phyloP scores from a whole-genome alignment of 2,329 filamentous ascomycete genomes.

The Apiospora kogelbergensis region DNA sequence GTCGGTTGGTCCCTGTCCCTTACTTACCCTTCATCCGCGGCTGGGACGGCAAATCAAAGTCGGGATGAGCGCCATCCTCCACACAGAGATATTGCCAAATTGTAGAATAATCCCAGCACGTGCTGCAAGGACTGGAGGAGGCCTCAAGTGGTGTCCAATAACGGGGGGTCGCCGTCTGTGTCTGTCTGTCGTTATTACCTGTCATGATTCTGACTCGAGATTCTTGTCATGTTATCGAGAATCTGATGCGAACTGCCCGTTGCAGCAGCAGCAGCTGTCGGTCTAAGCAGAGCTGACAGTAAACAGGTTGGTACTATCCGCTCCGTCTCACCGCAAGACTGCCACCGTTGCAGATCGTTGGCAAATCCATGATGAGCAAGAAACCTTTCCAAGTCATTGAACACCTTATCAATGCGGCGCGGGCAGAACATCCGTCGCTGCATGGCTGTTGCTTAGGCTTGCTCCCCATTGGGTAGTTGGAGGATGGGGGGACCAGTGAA shows the following conservation, averaged over 20 bases:
- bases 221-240: not conserved
- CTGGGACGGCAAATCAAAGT: not conserved
- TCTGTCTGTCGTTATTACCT: not conserved
- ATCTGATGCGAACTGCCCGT: not conserved
- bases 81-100: not conserved
- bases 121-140: not conserved
- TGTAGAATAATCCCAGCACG: not conserved
- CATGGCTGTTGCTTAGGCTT: not conserved
- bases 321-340: conserved; percentile 5
- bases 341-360: not conserved
- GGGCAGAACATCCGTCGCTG: not conserved
- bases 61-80: not conserved
- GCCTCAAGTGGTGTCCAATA: not conserved
- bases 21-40: conserved; percentile 4
- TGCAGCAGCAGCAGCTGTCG: not conserved
- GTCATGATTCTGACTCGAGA: not conserved
- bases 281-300: not conserved
- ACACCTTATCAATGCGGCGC: not conserved
- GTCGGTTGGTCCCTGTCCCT: not conserved
- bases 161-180: not conserved
- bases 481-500: not conserved
- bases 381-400: not conserved
- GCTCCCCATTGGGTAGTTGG: not conserved
- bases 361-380: not conserved
- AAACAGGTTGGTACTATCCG: not conserved